Percentiles rank a stretch among this genome's conserved stretches.
phyloP scores from a whole-genome alignment of 805 yeast species.

The Sugiyamaella americana region DNA sequence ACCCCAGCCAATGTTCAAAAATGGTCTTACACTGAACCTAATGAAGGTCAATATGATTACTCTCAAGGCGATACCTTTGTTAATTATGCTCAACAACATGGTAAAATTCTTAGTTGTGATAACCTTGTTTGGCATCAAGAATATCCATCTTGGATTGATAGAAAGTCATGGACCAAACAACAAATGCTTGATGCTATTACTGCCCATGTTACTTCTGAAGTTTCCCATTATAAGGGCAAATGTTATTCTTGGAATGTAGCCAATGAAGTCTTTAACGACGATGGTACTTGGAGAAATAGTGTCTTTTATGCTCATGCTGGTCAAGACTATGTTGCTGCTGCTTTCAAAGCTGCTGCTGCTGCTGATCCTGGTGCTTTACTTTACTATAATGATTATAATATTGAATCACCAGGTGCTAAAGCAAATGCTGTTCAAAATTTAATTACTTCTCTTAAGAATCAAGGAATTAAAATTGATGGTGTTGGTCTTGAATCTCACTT shows the following conservation, averaged over 20 bases:
- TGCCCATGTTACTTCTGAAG: conserved; percentile 1
- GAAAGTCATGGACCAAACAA: background rate
- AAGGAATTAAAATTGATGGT: conserved; percentile 5
- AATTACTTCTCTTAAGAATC: background rate
- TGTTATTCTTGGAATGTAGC: conserved; percentile 6
- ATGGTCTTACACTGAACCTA: conserved; percentile 8
- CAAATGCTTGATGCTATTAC: conserved; percentile 3
- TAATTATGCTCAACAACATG: conserved; percentile 5
- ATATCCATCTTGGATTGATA: conserved; percentile 4
- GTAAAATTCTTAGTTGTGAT: conserved; percentile 4
- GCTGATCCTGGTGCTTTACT: conserved; percentile 7
- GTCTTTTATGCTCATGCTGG: conserved; percentile 3
- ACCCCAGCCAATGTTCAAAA: conserved; percentile 8
- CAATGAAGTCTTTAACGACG: conserved; percentile 8
- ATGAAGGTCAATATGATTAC: conserved; percentile 4
- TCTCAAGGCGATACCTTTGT: conserved; percentile 1
- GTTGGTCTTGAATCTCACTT: conserved; percentile 8
- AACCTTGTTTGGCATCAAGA: conserved; percentile 9
- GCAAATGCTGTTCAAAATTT: conserved; percentile 3
- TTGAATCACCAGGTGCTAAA: conserved; percentile 9
- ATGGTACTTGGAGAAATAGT: conserved; percentile 4
- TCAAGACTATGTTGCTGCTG: conserved; percentile 2
- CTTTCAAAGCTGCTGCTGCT: conserved; percentile 3
- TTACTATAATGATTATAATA: conserved; percentile 5
- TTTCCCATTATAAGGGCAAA: conserved; percentile 2